phyloP scores from a whole-genome alignment of 2,329 filamentous ascomycete genomes.

The Apiospora arundinis region DNA sequence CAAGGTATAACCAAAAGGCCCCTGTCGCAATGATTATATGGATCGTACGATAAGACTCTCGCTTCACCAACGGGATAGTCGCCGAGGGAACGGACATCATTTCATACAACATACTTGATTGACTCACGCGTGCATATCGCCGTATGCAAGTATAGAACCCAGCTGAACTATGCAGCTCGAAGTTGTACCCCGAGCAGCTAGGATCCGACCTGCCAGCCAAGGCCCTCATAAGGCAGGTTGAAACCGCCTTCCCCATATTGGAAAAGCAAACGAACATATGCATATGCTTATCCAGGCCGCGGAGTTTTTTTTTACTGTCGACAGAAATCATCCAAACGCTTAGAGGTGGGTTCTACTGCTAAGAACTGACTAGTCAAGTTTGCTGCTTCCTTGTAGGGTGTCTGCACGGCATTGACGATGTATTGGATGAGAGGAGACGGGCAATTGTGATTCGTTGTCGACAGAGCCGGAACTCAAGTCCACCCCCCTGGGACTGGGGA shows the following conservation, averaged over 20 bases:
- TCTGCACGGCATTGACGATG: background rate
- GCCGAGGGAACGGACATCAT: background rate
- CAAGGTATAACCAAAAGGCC: background rate
- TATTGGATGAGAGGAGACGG: constrained; percentile 2
- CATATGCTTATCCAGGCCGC: constrained; percentile 4
- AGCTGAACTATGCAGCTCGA: background rate
- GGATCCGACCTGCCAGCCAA: background rate
- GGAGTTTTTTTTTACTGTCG: background rate
- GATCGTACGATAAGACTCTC: background rate
- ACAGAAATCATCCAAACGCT: background rate
- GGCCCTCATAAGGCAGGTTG: background rate
- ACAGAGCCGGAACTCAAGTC: background rate
- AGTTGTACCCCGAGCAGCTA: constrained; percentile 3
- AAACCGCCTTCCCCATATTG: background rate
- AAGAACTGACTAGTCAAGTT: constrained; percentile 5
- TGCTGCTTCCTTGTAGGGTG: constrained; percentile 8
- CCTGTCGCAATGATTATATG: background rate
- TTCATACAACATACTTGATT: background rate
- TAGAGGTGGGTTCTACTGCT: background rate
- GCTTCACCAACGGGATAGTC: background rate
- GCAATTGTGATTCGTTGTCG: background rate
- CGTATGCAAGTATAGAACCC: background rate
- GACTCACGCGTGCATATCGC: background rate
- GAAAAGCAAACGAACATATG: background rate
- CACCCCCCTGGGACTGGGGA: background rate